phyloP scores from a whole-genome alignment of 2,329 filamentous ascomycete genomes.

The Calonectria crousiana region DNA sequence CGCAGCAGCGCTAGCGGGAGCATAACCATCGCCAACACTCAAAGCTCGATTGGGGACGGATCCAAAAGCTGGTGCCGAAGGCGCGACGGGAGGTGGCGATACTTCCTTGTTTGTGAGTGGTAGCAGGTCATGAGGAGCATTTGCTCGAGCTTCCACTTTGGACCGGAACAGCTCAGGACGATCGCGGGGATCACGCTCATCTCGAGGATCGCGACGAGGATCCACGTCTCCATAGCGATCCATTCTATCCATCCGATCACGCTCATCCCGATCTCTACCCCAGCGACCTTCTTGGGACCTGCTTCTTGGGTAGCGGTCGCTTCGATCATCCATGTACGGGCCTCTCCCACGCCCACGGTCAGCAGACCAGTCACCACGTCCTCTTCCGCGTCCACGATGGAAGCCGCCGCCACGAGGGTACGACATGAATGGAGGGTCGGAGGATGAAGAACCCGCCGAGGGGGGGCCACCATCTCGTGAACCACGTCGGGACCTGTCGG shows the following conservation, averaged over 20 bases:
- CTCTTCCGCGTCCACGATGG: slow-evolving; percentile 65
- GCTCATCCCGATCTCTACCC: slow-evolving; percentile 68
- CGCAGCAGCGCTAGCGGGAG: slow-evolving; percentile 48
- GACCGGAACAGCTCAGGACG: slow-evolving; percentile 59
- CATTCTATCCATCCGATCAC: slow-evolving; percentile 59
- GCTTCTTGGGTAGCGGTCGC: slow-evolving; percentile 72
- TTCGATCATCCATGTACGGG: slow-evolving; percentile 69
- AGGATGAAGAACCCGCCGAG: slow-evolving; percentile 78
- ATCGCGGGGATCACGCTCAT: slow-evolving; percentile 61
- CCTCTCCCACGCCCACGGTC: slow-evolving; percentile 67
- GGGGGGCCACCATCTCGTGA: slow-evolving; percentile 78
- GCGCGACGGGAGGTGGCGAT: slow-evolving; percentile 69
- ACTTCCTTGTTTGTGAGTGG: slow-evolving; percentile 62
- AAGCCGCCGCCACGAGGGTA: slow-evolving; percentile 69
- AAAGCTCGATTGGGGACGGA: slow-evolving; percentile 63
- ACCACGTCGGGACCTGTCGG: slow-evolving; percentile 74
- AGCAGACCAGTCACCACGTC: slow-evolving; percentile 55
- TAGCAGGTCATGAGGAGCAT: slow-evolving; percentile 59
- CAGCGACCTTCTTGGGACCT: slow-evolving; percentile 75
- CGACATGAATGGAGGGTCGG: slow-evolving; percentile 71
- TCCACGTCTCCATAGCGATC: slow-evolving; percentile 58
- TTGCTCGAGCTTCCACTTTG: slow-evolving; percentile 63
- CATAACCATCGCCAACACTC: slow-evolving; percentile 47
- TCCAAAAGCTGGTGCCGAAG: slow-evolving; percentile 70
- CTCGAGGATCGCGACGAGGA: slow-evolving; percentile 57